These are phyloP conservation scores for Sporisorium scitamineum DNA, from an alignment of 1,284 basidiomycete species.

Conservation along the genomic window DNA sequence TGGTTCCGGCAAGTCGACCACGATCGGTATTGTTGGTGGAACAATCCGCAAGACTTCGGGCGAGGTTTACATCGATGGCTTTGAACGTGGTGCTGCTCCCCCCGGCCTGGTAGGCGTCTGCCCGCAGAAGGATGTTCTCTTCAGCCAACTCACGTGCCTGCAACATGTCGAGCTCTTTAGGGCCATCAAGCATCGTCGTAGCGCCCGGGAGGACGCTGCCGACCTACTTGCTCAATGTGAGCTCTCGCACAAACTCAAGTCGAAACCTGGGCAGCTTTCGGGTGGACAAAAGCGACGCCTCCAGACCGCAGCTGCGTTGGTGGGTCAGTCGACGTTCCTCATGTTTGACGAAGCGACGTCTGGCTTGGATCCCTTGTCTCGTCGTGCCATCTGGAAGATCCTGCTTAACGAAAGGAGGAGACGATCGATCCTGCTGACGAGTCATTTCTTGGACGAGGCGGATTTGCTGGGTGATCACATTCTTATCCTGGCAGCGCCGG, in stretches of 20 bases:
- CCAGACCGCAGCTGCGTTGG: constrained; percentile 80
- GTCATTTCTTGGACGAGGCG: constrained; percentile 82
- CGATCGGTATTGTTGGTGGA: constrained; percentile 77
- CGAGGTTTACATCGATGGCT: constrained; percentile 76
- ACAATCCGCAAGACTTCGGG: constrained; percentile 74
- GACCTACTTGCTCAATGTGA: constrained; percentile 73
- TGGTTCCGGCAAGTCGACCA: constrained; percentile 83
- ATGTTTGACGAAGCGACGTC: constrained; percentile 81
- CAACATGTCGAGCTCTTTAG: constrained; percentile 81
- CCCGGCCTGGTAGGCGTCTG: constrained; percentile 80
- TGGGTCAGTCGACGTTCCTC: constrained; percentile 80
- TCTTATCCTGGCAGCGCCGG: constrained; percentile 80
- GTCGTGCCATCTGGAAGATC: constrained; percentile 81
- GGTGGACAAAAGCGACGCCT: constrained; percentile 86
- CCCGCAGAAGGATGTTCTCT: constrained; percentile 84
- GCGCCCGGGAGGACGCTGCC: constrained; percentile 61
- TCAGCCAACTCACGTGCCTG: constrained; percentile 79
- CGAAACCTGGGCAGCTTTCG: constrained; percentile 77
- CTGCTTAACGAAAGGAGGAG: constrained; percentile 76
- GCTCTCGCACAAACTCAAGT: constrained; percentile 76
- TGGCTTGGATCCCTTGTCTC: constrained; percentile 82
- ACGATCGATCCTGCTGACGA: constrained; percentile 78
- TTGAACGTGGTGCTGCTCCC: constrained; percentile 65
- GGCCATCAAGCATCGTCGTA: constrained; percentile 78
- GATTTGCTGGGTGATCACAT: constrained; percentile 82